Evolutionary conservation across 352 stramenopile genomes (phyloP), one percentile per base, ranked within the genome.

Genomic region (Phytophthora colocasiae): DNA sequence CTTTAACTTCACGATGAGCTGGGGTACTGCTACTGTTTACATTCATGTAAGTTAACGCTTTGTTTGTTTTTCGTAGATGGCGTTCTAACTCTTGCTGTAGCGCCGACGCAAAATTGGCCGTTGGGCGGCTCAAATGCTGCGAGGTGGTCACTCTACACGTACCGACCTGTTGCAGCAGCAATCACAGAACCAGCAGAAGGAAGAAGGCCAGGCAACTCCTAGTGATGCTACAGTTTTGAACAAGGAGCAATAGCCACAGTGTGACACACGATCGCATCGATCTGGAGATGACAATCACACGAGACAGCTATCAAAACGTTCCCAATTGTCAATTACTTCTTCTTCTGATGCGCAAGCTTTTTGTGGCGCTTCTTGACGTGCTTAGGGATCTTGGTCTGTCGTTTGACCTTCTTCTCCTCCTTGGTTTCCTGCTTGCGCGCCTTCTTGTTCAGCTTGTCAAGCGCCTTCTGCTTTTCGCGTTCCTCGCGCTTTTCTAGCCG

Each of bases 331-430:
- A 54, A 48, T 68, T 71, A 72, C 24, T 78, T 72, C 61, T 78
- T 74, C 65, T 96, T 97, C 63, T 93, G 85, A 61, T 98, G 97
- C 0, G 93, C 83, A 56, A 98, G 89, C 63, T 98, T 99, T 69
- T 98, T 98, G 63, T 98, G 93, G 57, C 92, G 88, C 75, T 99
- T 99, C 87, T 99, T 99, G 52, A 99, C 81, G 71, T 99, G 97
- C 81, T 99, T 99, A 43, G 98, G 98, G 58, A 99, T 98, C 73
- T 99, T 99, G 26, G 78, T 98, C 78, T 98, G 88, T 17, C 97
- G 89, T 65, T 98, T 97, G 64, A 94, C 82, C 49, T 92, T 93
- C 57, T 97, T 96, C 47, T 93, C 85, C 51, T 99, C 93, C 71
- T 99, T 99, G 0, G 97, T 87, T 53, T 90, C 77, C 64, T 98